phyloP scores from a whole-genome alignment of 164 flowering plant species.

The Tetrastigma voinierianum region DNA sequence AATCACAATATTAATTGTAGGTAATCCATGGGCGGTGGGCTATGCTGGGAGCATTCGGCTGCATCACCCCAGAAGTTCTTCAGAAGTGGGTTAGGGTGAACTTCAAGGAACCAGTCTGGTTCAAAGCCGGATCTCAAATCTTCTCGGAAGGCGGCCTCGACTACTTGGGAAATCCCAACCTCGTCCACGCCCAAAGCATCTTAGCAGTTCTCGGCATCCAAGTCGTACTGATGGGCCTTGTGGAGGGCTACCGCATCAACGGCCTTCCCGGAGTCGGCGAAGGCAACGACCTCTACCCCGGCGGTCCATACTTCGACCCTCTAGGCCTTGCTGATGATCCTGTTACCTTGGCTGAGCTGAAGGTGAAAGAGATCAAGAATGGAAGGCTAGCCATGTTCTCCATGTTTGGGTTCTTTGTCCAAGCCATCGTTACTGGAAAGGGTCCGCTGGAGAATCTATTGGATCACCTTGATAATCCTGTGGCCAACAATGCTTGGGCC shows the following conservation, averaged over 20 bases:
- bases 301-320: constrained; percentile 6
- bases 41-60: constrained; percentile 11
- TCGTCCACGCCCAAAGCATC: constrained; percentile 6
- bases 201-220: constrained; percentile 5
- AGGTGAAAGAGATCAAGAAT: too few relatives aligned
- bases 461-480: constrained; percentile 11
- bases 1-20: not conserved
- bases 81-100: constrained; percentile 5
- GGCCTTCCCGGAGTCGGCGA: constrained; percentile 7
- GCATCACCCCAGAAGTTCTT: constrained; percentile 13
- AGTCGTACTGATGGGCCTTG: constrained; percentile 6
- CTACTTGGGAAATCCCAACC: constrained; percentile 6
- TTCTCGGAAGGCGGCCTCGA: constrained; percentile 7
- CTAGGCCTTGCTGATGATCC: constrained; percentile 10
- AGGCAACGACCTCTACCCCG: constrained; percentile 8
- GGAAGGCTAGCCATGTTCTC: too few relatives aligned
- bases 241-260: constrained; percentile 4
- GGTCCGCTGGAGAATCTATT: constrained; percentile 7
- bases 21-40: constrained; percentile 14
- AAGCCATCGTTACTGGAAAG: constrained; percentile 13
- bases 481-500: not conserved
- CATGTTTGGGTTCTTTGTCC: constrained; percentile 8
- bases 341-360: constrained; percentile 1
- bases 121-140: constrained; percentile 5
- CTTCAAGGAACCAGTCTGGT: constrained; percentile 13